These are phyloP conservation scores for Fistulifera pelliculosa DNA, from an alignment of 108 stramenopile species.

Conservation along the genomic window DNA sequence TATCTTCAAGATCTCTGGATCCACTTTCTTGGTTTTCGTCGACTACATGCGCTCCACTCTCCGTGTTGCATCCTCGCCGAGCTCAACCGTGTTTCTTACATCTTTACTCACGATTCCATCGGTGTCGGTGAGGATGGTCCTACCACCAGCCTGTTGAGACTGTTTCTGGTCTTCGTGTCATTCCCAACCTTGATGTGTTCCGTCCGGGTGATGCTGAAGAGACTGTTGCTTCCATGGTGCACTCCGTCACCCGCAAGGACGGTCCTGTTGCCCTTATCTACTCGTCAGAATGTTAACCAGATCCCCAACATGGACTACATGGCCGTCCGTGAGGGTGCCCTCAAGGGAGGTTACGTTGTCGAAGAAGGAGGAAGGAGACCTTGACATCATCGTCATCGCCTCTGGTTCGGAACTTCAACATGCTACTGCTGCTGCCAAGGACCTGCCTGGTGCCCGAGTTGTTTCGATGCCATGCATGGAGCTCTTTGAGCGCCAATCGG, in stretches of 20 bases:
- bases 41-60: constrained; percentile 85
- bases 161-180: constrained; percentile 78
- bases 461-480: constrained; percentile 95
- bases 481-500: constrained; percentile 78
- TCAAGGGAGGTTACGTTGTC: constrained; percentile 94
- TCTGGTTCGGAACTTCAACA: constrained; percentile 92
- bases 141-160: constrained; percentile 98
- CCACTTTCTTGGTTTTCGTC: constrained; percentile 97
- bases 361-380: constrained; percentile 70
- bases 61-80: constrained; percentile 82
- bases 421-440: constrained; percentile 63
- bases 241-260: constrained; percentile 72
- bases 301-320: constrained; percentile 69
- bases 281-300: constrained; percentile 92
- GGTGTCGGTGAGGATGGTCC: constrained; percentile 99
- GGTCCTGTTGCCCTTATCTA: constrained; percentile 94
- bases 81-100: constrained; percentile 82
- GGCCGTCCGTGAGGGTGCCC: constrained; percentile 80
- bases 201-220: constrained; percentile 97
- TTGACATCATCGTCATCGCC: constrained; percentile 72
- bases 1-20: constrained; percentile 90
- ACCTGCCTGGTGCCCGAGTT: constrained; percentile 73
- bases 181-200: constrained; percentile 91
- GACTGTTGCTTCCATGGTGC: constrained; percentile 82
- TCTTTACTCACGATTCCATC: constrained; percentile 98